These are phyloP conservation scores for Leccinum brunneo-olivaceum DNA, from an alignment of 1,284 basidiomycete species.

Conservation along the genomic window DNA sequence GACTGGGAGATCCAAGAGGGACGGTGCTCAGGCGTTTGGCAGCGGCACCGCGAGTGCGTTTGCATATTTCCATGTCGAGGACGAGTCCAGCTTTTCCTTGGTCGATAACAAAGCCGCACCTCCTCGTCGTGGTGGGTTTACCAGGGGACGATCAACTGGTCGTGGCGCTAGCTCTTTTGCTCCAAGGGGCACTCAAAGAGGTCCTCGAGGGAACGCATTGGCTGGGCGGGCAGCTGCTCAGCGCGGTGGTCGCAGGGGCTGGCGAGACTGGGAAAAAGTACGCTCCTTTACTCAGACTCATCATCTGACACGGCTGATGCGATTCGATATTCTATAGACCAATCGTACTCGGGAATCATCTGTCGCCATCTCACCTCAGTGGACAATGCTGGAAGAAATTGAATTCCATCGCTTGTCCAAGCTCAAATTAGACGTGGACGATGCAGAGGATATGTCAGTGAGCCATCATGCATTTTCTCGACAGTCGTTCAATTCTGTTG, in stretches of 20 bases:
- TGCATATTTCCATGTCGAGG: constrained; percentile 97
- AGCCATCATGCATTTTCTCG: not conserved
- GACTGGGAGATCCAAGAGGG: constrained; percentile 52
- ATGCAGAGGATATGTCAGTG: constrained; percentile 80
- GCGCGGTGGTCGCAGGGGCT: constrained; percentile 72
- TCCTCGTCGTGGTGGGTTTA: constrained; percentile 58
- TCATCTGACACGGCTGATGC: constrained; percentile 3
- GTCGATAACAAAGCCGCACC: constrained; percentile 81
- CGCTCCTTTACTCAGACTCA: constrained; percentile 10
- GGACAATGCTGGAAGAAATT: constrained; percentile 95
- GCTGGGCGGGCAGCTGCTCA: constrained; percentile 39
- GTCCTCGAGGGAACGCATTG: constrained; percentile 38
- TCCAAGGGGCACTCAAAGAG: constrained; percentile 42
- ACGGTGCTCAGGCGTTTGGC: constrained; percentile 66
- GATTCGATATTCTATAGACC: constrained; percentile 42
- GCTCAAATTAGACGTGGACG: constrained; percentile 87
- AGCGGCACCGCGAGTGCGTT: constrained; percentile 90
- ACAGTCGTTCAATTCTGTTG: constrained; percentile 4
- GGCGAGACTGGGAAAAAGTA: constrained; percentile 95
- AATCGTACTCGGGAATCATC: constrained; percentile 91
- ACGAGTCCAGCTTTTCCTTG: constrained; percentile 95
- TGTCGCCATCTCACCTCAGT: constrained; percentile 86
- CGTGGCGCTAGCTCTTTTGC: constrained; percentile 41
- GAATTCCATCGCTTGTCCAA: constrained; percentile 93
- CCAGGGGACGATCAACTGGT: constrained; percentile 49